Base-by-base conservation (phyloP, 352 stramenopile species). In the Pythium scleroteichum region DNA sequence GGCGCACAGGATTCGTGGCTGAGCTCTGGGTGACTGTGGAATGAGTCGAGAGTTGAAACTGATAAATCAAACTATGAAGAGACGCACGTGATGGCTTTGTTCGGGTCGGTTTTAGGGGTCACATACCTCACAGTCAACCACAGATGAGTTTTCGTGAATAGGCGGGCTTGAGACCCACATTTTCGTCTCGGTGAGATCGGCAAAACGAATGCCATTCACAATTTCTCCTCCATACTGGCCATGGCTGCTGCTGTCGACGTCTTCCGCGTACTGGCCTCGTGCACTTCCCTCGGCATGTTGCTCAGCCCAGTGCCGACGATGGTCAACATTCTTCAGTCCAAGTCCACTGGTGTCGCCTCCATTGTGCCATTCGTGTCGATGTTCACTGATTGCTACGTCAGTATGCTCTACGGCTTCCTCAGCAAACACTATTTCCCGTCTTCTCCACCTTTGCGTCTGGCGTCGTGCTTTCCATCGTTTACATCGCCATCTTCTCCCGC, bases 401-500 rank as follows among this genome's bases (percentile, higher is more conserved):
- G 53, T 14, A 71, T 72, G 57, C 55, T 81, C 35, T 81, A 72
- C 52, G 73, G 73, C 49, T 81, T 76, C 38, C 71, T 81, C 51
- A 58, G 53, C 16, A 42, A 61, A 42, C 69, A 78, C 20, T 71
- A 76, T 47, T 77, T 82, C 53, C 76, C 3, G 64, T 85, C 2
- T 63, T 81, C 26, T 64, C 69, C n/a, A 81, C 72, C 0, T 85
- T 76, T 38, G 48, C 48, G 24, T 67, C 76, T 22, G 76, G 73
- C n/a, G 64, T 73, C 61, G 52, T 71, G 24, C 51, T 69, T 3
- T 56, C 71, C 7, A 32, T 79, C 41, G 33, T 68, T 13, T 85
- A 82, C 66, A 75, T 85, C 33, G 32, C 56, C 8, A 24, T 79
- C 19, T 83, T 82, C 62, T 82, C 75, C 52, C 70, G 60, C 14